phyloP scores from a whole-genome alignment of 768 basidiomycete species.

The Mrakia gelida region DNA sequence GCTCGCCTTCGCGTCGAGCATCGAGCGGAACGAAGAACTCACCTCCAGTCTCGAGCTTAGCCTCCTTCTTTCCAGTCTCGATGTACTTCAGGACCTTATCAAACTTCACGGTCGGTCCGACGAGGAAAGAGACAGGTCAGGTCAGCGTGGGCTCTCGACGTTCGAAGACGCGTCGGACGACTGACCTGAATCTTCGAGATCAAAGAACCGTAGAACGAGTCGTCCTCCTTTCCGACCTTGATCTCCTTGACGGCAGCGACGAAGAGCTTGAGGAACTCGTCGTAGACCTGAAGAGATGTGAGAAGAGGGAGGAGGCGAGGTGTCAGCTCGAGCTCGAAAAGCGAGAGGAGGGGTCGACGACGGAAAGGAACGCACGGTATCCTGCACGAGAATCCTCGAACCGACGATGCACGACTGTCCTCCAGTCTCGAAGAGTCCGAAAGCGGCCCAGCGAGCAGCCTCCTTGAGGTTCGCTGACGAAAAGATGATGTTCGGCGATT shows the following conservation, averaged over 20 bases:
- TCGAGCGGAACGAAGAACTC: slow-evolving; percentile 35
- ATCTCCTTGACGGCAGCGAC: slow-evolving; percentile 47
- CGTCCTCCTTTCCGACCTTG: slow-evolving; percentile 59
- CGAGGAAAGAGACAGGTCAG: background rate
- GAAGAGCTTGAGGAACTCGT: slow-evolving; percentile 30
- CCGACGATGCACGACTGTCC: slow-evolving; percentile 79
- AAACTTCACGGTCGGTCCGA: slow-evolving; percentile 40
- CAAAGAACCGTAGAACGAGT: slow-evolving; percentile 63
- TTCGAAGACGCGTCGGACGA: background rate
- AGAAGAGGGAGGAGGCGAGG: background rate
- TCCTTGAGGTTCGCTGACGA: slow-evolving; percentile 84
- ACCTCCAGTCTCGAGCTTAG: slow-evolving; percentile 64
- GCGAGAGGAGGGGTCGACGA: slow-evolving; percentile 41
- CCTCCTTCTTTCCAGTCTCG: slow-evolving; percentile 66
- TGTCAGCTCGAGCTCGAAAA: slow-evolving; percentile 7
- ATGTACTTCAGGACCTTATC: slow-evolving; percentile 66
- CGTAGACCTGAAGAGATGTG: slow-evolving; percentile 16
- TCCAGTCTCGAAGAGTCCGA: slow-evolving; percentile 74
- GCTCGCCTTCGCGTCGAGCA: background rate
- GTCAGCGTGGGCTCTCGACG: background rate
- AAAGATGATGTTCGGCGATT: slow-evolving; percentile 54
- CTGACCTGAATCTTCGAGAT: background rate
- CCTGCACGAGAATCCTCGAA: slow-evolving; percentile 54
- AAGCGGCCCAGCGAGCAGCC: slow-evolving; percentile 65
- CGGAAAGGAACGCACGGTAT: background rate